Conservation (phyloP, 2,329 filamentous ascomycete species). For the Aspergillus intermedius region DNA sequence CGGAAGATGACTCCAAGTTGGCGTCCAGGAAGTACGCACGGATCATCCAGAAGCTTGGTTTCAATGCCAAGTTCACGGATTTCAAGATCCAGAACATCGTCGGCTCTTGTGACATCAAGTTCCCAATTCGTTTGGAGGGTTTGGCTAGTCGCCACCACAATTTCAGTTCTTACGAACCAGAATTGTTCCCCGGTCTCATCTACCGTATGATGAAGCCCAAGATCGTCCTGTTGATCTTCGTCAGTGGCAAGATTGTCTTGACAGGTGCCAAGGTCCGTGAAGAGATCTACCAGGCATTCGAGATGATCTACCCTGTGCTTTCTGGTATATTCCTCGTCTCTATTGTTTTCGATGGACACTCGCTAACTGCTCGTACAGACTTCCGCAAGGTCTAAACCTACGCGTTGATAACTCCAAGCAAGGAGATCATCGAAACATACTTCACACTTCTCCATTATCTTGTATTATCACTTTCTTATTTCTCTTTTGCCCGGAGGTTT, state of each 20-base stretch:
- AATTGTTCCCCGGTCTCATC: constrained; percentile 97
- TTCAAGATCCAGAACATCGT: constrained; percentile 99
- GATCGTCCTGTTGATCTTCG: constrained; percentile 96
- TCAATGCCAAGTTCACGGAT: constrained; percentile 98
- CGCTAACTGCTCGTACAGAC: constrained; percentile 38
- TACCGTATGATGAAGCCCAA: constrained; percentile 99
- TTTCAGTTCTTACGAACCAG: constrained; percentile 98
- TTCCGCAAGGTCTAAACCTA: constrained; percentile 54
- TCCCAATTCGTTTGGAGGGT: constrained; percentile 94
- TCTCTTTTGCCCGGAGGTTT: constrained; percentile 9
- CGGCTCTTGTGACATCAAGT: constrained; percentile 98
- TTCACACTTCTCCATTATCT: constrained; percentile 8
- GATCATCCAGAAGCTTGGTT: constrained; percentile 99
- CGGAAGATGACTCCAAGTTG: constrained; percentile 94
- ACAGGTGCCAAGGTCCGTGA: constrained; percentile 97
- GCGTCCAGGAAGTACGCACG: constrained; percentile 96
- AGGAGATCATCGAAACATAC: constrained; percentile 20
- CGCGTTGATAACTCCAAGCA: background rate
- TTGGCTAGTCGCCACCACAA: constrained; percentile 96
- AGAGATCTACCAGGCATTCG: constrained; percentile 95
- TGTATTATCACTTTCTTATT: constrained; percentile 22
- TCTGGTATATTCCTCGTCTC: constrained; percentile 56
- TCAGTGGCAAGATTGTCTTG: constrained; percentile 95
- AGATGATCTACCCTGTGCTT: constrained; percentile 94
- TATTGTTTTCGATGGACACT: constrained; percentile 1